Evolutionary conservation across 2,329 filamentous ascomycete genomes (phyloP), one percentile per base, ranked within the genome.

Genomic region (Tolypocladium amazonense): DNA sequence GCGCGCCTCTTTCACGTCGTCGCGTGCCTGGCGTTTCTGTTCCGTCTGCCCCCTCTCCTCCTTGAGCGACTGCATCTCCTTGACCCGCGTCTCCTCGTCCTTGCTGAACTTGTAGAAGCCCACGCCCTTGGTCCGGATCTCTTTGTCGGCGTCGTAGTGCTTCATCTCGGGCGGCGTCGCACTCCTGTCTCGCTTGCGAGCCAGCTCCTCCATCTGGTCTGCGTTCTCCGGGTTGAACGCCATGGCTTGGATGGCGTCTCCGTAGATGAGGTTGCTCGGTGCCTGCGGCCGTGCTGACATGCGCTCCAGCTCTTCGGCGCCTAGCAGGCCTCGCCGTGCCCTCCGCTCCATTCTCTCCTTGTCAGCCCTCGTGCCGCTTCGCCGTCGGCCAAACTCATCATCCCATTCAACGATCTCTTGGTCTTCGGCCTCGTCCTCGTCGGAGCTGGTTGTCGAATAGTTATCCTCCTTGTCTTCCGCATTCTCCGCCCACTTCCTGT

Each of bases 61-160:
- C 63, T 85, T 81, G 59, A 97, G 76, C 53, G 80, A 81, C 65
- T 83, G 80, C 90, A 97, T 96, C 79, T 97, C 90, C 56, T 68
- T 67, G 67, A 75, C 73, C 69, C 87, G 79, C 64, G 79, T 78
- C 64, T 82, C 85, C 69, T 88, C 86, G 72, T 96, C 88, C 64
- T 82, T 83, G 61, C 88, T 90, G 71, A 99, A 97, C 60, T 88
- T 86, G 76, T 92, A 97, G 75, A 97, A 99, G 0, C 90, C 94
- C 0, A 89, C 90, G 4, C 94, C 94, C 67, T 94, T 93, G 53
- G 85, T 90, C 62, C 94, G 81, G 56, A 96, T 86, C 79, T 99
- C 94, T 62, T 81, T 82, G 62, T 84, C 83, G 1, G 90, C 90
- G 71, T 97, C 89, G 74, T 97, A 99, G 75, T 97, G 93, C 67